Base-by-base conservation (phyloP, 2,329 filamentous ascomycete genomes). In the Diaporthe humulicola region DNA sequence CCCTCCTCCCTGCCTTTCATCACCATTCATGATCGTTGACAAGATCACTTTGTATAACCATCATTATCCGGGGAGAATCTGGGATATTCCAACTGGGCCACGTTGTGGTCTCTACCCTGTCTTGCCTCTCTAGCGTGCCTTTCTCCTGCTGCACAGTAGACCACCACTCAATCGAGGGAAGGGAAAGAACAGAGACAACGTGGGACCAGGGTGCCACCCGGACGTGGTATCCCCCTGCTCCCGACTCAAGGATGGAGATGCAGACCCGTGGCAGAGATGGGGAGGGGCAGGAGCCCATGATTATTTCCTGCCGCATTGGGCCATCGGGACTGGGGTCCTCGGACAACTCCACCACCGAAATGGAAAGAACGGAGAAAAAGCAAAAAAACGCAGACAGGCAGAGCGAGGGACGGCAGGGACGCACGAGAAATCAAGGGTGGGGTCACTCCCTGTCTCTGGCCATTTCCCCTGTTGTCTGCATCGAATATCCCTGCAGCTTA, bases 391-490 rank as follows among this genome's bases (percentile, higher is more conserved):
- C 64, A 40, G 33, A 28, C 12, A 17, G 10, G 5, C 64, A 40
- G 33, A 30, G 22, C 22, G 48, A 22, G 48, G 48, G 19, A 40
- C 56, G 38, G 38, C 38, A 64, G 58, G 58, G 58, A 30, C 38
- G 19, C 12, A 36, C 38, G 0, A 52, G 45, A 52, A n/a, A 28
- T 40, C 64, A 52, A 48, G 12, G 48, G 30, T 38, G 64, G 64
- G 64, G 48, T 52, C 14, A 22, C 28, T 52, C 64, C 64, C 45
- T 52, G 30, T 25, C 33, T 50, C 42, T 52, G 45, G 22, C 45
- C 48, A 40, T 69, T 54, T 52, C 64, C 64, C 64, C 64, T 69
- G 64, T 40, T 17, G 2, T 30, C 14, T 54, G 48, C 64, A 69
- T 69, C 64, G 48, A 40, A 2, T 14, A 69, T 40, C 64, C 64